A percentile compares a stretch with the other conserved stretches of the same genome.
Evolutionary conservation across 2,329 filamentous ascomycete genomes (phyloP).

Genomic region (Penicillium paneum): DNA sequence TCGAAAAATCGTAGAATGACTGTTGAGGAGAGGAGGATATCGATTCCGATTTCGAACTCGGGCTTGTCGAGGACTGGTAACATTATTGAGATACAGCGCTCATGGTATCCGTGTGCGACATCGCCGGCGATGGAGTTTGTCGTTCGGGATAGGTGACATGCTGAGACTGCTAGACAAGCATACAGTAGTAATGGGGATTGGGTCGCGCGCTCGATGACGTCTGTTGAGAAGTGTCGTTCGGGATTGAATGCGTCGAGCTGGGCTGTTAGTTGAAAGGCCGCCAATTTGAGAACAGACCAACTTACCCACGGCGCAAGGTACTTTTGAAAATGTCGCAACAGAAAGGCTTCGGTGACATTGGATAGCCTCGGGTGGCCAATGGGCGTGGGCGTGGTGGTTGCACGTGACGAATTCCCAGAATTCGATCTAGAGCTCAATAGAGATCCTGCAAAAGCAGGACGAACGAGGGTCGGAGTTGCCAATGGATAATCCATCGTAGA

Average conservation of each 20-base stretch:
- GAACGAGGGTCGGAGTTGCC: slow-evolving; percentile 9
- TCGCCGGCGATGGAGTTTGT: slow-evolving; percentile 28
- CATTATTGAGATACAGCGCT: slow-evolving; percentile 36
- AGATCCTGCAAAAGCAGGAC: slow-evolving; percentile 13
- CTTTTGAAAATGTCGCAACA: slow-evolving; percentile 35
- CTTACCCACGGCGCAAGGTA: slow-evolving; percentile 34
- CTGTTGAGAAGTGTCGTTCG: slow-evolving; percentile 30
- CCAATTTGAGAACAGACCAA: not conserved
- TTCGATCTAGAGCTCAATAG: slow-evolving; percentile 14
- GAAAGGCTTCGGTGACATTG: slow-evolving; percentile 33
- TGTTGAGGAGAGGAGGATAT: slow-evolving; percentile 35
- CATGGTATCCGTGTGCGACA: slow-evolving; percentile 34
- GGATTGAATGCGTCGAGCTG: slow-evolving; percentile 36
- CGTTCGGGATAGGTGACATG: slow-evolving; percentile 34
- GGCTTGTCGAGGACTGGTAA: slow-evolving; percentile 32
- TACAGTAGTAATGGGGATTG: slow-evolving; percentile 32
- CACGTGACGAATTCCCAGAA: slow-evolving; percentile 18
- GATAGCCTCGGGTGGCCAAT: slow-evolving; percentile 25
- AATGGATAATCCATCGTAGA: slow-evolving; percentile 24
- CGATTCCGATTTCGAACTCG: slow-evolving; percentile 31
- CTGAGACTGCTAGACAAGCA: slow-evolving; percentile 35
- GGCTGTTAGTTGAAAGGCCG: not conserved
- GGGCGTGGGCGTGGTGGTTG: slow-evolving; percentile 19
- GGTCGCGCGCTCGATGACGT: slow-evolving; percentile 32
- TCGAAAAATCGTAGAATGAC: slow-evolving; percentile 38